Conservation (phyloP, 2,329 filamentous ascomycete genomes). For the Penicillium sp. region DNA sequence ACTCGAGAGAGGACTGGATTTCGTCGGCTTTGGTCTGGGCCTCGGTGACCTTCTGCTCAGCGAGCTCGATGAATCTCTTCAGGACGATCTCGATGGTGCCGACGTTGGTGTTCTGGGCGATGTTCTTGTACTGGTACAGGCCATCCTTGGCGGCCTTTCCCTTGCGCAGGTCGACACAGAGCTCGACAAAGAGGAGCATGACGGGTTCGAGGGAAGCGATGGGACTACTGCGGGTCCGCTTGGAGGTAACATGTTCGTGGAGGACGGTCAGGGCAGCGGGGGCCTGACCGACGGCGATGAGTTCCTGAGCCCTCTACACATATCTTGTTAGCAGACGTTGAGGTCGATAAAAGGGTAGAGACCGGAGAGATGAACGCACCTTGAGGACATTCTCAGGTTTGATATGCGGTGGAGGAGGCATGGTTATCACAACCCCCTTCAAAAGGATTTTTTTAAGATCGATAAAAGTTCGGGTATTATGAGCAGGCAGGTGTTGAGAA, state of each 20-base stretch:
- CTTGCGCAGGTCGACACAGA: constrained; percentile 95
- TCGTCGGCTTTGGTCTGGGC: constrained; percentile 95
- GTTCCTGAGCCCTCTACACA: constrained; percentile 78
- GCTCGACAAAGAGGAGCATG: constrained; percentile 94
- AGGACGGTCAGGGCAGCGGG: constrained; percentile 88
- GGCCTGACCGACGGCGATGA: constrained; percentile 94
- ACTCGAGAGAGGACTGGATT: constrained; percentile 81
- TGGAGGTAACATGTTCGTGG: constrained; percentile 98
- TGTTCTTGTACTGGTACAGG: constrained; percentile 99
- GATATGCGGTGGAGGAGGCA: constrained; percentile 95
- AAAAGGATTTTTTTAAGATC: constrained; percentile 15
- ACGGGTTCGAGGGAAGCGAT: constrained; percentile 96
- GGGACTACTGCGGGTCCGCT: constrained; percentile 93
- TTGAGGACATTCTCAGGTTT: constrained; percentile 99
- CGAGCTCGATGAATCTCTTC: constrained; percentile 96
- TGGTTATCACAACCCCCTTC: constrained; percentile 39
- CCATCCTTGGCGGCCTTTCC: constrained; percentile 98
- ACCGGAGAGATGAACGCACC: constrained; percentile 36
- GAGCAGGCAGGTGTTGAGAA: constrained; percentile 4
- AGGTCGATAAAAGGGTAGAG: neutral
- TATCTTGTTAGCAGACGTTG: constrained; percentile 12
- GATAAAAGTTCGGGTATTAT: too few relatives aligned
- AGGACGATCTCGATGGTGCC: constrained; percentile 96
- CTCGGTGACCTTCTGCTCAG: constrained; percentile 90
- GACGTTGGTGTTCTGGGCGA: constrained; percentile 97